Conservation (phyloP, 768 basidiomycete species). For the Rhodocollybia butyracea region DNA sequence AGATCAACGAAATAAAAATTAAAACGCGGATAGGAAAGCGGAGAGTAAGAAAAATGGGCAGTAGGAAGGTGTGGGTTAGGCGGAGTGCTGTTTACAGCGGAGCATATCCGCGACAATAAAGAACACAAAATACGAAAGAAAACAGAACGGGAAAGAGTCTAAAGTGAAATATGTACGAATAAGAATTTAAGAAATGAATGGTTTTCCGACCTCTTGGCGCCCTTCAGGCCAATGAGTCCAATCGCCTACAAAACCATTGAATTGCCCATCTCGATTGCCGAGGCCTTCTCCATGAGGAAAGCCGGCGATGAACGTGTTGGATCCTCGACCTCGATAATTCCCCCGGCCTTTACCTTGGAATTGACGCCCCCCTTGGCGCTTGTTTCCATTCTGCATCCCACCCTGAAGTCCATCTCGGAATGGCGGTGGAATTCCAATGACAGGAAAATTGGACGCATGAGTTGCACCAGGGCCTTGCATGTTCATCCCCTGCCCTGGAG, state of each 20-base stretch:
- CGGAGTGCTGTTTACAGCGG: neutral
- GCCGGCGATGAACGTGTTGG: neutral
- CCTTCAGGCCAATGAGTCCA: constrained; percentile 1
- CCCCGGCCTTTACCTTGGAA: neutral
- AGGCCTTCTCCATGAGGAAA: neutral
- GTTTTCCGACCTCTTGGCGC: neutral
- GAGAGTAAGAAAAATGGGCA: neutral
- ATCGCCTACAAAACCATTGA: neutral
- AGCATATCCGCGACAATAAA: neutral
- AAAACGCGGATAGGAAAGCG: neutral
- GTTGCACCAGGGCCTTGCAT: neutral
- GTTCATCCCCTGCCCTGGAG: neutral
- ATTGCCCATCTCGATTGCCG: neutral
- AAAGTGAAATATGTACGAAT: neutral
- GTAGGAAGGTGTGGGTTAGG: no score
- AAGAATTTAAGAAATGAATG: neutral
- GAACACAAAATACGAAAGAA: neutral
- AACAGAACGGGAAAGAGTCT: neutral
- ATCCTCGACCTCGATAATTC: neutral
- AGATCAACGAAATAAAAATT: neutral
- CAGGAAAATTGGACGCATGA: neutral
- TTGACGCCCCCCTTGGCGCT: constrained; percentile 1
- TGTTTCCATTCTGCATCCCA: neutral
- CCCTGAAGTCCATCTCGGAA: neutral
- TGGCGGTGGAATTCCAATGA: constrained; percentile 1